Evolutionary conservation across 345 rosid genomes (phyloP).

Genomic region (Jatropha curcas): DNA sequence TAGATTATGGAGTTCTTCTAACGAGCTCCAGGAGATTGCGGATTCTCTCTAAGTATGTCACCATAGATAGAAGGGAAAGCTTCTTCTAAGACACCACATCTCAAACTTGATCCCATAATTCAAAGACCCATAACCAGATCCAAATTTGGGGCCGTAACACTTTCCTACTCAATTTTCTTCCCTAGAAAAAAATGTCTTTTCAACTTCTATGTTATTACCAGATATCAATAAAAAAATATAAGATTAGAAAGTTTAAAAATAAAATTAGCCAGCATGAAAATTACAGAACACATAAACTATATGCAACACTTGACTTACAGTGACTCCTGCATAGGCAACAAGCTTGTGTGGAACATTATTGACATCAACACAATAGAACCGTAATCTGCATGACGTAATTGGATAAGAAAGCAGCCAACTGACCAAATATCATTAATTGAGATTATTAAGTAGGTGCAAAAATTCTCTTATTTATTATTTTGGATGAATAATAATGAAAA

Average conservation of each 20-base stretch:
- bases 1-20: too few species aligned
- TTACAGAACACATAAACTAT: neutral
- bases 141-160: too few species aligned
- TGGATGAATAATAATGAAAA: neutral
- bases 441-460: neutral
- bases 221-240: too few species aligned
- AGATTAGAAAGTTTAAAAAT: neutral
- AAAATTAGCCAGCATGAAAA: neutral
- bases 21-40: too few species aligned
- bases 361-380: constrained; percentile 76
- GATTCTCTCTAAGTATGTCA: too few species aligned
- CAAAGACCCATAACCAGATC: too few species aligned
- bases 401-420: neutral
- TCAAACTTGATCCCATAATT: too few species aligned
- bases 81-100: too few species aligned
- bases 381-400: constrained; percentile 47
- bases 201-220: neutral
- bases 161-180: too few species aligned
- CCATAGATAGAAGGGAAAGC: too few species aligned
- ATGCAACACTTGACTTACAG: constrained; percentile 50
- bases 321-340: constrained; percentile 77
- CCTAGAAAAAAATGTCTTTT: neutral
- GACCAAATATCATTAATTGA: neutral
- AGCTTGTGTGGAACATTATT: constrained; percentile 76
- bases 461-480: neutral